Evolutionary conservation across 257 asterid genomes (phyloP), one percentile per base, ranked within the genome.

Genomic region (Nicotiana benthamiana): DNA sequence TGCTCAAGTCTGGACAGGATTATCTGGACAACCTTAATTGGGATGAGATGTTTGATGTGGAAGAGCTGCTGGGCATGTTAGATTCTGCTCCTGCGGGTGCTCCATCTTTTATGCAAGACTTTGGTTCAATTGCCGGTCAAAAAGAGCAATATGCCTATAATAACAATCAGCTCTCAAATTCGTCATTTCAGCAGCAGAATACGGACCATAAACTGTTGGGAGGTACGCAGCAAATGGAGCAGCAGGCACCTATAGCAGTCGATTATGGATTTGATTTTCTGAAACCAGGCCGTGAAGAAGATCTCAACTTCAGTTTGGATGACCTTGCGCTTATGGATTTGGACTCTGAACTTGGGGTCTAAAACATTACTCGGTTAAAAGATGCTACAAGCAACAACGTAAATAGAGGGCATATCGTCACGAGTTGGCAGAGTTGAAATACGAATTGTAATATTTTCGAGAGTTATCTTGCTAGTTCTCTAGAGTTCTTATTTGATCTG

Each of bases 221-320:
- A 16, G 34, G 63, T 28, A 13, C 66, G 66, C 76, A 48, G 24
- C 26, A 57, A 27, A 53, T 62, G 74, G 85, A 79, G 74, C 85
- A 79, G 60, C 85, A 83, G 52, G 64, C 46, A 0, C 1, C 75
- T 13, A 34, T 67, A 6, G 88, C 84, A 10, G 66, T 28, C 11
- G 93, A 90, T 10, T 32, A 82, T 59, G 87, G 80, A 17, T 82
- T 94, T 2, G 96, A 91, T 22, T 92, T 94, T 85, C 63, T 91
- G 83, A 83, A 76, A 60, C 94, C 95, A 0, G 96, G 94, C 28
- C 70, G 93, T 43, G 87, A 78, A 62, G 95, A 94, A 72, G 94
- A 94, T 62, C 66, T 68, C 24, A 80, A 83, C 68, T 66, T 89
- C 83, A 57, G 87, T 4, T 30, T 85, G 79, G 82, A 86, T 40